Evolutionary conservation across 2,329 filamentous ascomycete species (phyloP), one percentile per base, ranked within the genome.

Genomic region (Fusarium algeriense): DNA sequence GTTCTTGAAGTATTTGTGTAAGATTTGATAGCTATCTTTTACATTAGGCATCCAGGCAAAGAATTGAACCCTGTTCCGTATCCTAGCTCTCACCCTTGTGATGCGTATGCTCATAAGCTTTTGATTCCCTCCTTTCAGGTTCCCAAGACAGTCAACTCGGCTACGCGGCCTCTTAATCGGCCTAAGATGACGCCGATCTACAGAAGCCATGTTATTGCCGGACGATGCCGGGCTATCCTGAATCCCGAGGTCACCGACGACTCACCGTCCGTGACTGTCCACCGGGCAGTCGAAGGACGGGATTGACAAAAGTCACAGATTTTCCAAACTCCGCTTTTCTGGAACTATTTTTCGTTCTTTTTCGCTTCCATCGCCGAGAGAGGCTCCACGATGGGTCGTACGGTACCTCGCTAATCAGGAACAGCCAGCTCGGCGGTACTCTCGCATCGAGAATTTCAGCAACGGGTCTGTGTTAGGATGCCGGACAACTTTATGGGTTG

Each of bases 301-400:
- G 61, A 60, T 73, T 70, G 60, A 44, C 20, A 61, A 62, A 69
- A 70, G 69, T 73, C 65, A 73, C 23, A 50, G 32, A 26, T 70
- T 65, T 61, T 71, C 40, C 30, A 43, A 65, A 49, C 62, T 65
- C 62, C 62, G 62, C 62, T 62, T 62, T 59, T 64, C 37, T 48
- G 49, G 59, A 41, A 63, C 57, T 45, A 54, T 60, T 70, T 71
- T 71, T 72, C 61, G 52, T 67, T 70, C 54, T 70, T 60, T 72
- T 56, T 53, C 54, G 65, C 45, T 67, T 73, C 69, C 43, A 60
- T 70, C 53, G n/a, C 55, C 49, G 28, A 73, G 62, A 58, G 13
- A 28, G 53, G 55, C 40, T 71, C 61, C 52, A 59, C 57, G 67
- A 48, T 48, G 28, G 57, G 54, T 40, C 49, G 38, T 34, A 70